Conservation (phyloP, 2,329 filamentous ascomycete species). For the Venturia carpophila region DNA sequence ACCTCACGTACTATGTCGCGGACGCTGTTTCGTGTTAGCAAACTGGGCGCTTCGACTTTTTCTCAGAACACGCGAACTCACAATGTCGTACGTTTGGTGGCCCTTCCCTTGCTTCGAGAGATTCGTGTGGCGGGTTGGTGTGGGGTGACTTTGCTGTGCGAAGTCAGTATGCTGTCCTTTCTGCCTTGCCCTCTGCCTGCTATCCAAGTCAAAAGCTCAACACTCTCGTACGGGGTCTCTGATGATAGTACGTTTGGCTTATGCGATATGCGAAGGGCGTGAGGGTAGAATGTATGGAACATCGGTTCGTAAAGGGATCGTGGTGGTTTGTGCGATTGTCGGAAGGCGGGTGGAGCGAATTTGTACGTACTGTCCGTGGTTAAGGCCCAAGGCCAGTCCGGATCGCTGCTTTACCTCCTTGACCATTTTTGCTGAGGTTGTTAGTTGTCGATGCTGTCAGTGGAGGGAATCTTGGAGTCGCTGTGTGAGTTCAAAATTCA, state of each 20-base stretch:
- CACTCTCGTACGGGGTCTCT: not conserved
- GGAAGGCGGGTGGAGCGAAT: slow-evolving; percentile 26
- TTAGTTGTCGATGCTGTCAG: not conserved
- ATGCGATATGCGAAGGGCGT: not conserved
- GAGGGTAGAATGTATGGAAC: not conserved
- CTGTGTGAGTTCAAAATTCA: slow-evolving; percentile 1
- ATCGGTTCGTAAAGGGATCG: not conserved
- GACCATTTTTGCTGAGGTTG: slow-evolving; percentile 33
- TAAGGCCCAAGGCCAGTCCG: slow-evolving; percentile 52
- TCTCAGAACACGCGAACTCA: too few species aligned
- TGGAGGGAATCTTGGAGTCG: not conserved
- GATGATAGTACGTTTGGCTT: too few species aligned
- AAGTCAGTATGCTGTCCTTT: not conserved
- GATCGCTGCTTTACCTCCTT: slow-evolving; percentile 48
- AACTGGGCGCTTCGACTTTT: too few species aligned
- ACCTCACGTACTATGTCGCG: not conserved
- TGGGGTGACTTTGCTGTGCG: slow-evolving; percentile 41
- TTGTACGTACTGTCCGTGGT: slow-evolving; percentile 56
- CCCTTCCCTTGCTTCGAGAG: slow-evolving; percentile 79
- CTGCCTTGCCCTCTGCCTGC: not conserved
- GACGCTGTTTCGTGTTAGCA: too few species aligned
- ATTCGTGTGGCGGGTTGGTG: slow-evolving; percentile 43
- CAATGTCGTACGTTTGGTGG: slow-evolving; percentile 94
- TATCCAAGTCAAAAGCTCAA: not conserved
- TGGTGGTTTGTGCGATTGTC: slow-evolving; percentile 16